Evolutionary conservation across 2,329 filamentous ascomycete species (phyloP).

Genomic region (Apiospora saccharicola): DNA sequence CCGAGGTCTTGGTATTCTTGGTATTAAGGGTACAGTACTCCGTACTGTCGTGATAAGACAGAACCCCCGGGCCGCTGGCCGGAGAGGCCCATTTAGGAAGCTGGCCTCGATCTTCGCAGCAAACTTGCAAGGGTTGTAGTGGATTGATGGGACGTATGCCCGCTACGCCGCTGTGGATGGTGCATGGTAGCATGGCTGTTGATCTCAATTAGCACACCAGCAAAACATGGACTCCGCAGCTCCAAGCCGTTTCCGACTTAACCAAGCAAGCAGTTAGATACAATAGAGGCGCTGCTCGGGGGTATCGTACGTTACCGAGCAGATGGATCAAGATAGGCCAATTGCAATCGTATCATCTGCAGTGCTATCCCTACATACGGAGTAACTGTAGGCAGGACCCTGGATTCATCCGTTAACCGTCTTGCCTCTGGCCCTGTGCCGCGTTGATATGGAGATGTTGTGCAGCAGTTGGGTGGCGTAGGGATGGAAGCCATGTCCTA

Average conservation of each 20-base stretch:
- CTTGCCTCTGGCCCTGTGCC: background rate
- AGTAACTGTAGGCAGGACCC: background rate
- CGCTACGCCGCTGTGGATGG: background rate
- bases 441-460: background rate
- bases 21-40: background rate
- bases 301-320: constrained; percentile 8
- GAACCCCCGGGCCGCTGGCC: background rate
- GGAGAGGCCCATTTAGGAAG: constrained; percentile 10
- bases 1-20: constrained; percentile 15
- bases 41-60: constrained; percentile 14
- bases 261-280: background rate
- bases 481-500: constrained; percentile 1
- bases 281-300: background rate
- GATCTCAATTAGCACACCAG: constrained; percentile 13
- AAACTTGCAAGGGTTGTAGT: background rate
- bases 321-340: constrained; percentile 13
- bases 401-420: background rate
- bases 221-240: background rate
- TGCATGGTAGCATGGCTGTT: background rate
- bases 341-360: background rate
- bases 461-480: background rate
- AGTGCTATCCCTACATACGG: background rate
- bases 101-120: constrained; percentile 2
- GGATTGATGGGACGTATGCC: background rate
- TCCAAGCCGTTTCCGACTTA: background rate